These are phyloP conservation scores for Mortierella sp. DNA, from an alignment of 371 early-diverging fungal species.

Conservation along the genomic window DNA sequence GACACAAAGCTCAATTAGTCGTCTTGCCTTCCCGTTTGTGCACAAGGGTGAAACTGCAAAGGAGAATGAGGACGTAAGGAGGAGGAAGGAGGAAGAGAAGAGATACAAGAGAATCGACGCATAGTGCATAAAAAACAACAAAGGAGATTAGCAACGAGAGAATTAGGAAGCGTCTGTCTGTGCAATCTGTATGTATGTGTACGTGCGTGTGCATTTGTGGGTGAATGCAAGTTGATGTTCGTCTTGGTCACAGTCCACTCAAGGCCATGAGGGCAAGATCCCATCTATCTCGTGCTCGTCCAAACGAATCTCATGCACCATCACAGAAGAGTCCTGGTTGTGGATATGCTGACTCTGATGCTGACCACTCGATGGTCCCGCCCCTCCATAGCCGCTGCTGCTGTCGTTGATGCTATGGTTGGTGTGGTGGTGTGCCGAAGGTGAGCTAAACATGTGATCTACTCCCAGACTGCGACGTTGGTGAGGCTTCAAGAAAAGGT, in stretches of 20 bases:
- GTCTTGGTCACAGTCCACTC: background rate
- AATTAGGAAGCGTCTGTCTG: background rate
- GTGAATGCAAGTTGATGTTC: background rate
- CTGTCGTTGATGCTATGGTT: background rate
- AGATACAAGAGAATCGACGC: background rate
- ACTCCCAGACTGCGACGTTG: constrained; percentile 51
- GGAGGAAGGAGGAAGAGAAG: background rate
- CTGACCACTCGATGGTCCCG: constrained; percentile 15
- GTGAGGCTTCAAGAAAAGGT: constrained; percentile 54
- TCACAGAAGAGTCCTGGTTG: constrained; percentile 34
- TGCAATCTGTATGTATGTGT: background rate
- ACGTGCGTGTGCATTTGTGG: background rate
- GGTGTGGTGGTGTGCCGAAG: background rate
- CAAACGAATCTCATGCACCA: constrained; percentile 50
- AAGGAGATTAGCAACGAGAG: background rate
- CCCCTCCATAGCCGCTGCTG: constrained; percentile 16
- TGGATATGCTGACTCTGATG: constrained; percentile 28
- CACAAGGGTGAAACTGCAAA: background rate
- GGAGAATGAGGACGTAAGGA: background rate
- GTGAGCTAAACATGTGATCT: constrained; percentile 36
- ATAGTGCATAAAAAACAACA: background rate
- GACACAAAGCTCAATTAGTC: background rate
- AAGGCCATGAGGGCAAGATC: constrained; percentile 48
- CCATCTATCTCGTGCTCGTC: constrained; percentile 47
- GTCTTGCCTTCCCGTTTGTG: background rate